Evolutionary conservation across 2,329 filamentous ascomycete genomes (phyloP), one percentile per base, ranked within the genome.

Genomic region (Apiospora aurea): DNA sequence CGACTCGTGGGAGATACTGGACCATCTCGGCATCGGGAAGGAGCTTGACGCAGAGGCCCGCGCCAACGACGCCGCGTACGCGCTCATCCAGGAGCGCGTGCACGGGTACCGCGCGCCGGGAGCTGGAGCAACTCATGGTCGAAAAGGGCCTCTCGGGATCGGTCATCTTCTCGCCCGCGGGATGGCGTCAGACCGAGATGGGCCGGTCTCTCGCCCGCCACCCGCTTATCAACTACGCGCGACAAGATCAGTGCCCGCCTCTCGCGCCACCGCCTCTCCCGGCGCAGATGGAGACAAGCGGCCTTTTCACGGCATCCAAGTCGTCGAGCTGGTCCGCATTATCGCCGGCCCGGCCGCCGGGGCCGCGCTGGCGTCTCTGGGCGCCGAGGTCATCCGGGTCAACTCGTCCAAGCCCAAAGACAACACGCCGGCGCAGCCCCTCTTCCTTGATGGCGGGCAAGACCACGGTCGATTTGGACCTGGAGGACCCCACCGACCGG

Each of bases 321-420:
- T 90, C 1, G 78, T 89, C 11, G 87, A 89, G 73, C 76, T 87
- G 67, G 84, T 82, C 18, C 79, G 85, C 3, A 80, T 87, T 46
- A 87, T 87, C 68, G 85, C 85, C 41, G 85, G 83, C 0, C 85
- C 85, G 3, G 80, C 81, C 26, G 80, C 86, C n/a, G 84, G 83
- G 1, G 78, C 82, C 2, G 79, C 82, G 4, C 76, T 87, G 1
- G 83, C 84, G 0, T 80, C 83, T 69, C 77, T 85, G 16, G 85
- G 85, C 5, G 85, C 85, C 0, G 83, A 84, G 26, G 84, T 87
- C 0, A 82, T 87, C 75, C 79, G 85, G 34, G 77, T 87, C 47
- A 85, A 83, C 21, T 89, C n/a, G n/a, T n/a, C n/a, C n/a, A n/a
- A n/a, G n/a, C n/a, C n/a, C 21, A 76, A 77, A 6, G 84, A 86